phyloP scores from a whole-genome alignment of 2,329 filamentous ascomycete genomes.

The Colletotrichum godetiae region DNA sequence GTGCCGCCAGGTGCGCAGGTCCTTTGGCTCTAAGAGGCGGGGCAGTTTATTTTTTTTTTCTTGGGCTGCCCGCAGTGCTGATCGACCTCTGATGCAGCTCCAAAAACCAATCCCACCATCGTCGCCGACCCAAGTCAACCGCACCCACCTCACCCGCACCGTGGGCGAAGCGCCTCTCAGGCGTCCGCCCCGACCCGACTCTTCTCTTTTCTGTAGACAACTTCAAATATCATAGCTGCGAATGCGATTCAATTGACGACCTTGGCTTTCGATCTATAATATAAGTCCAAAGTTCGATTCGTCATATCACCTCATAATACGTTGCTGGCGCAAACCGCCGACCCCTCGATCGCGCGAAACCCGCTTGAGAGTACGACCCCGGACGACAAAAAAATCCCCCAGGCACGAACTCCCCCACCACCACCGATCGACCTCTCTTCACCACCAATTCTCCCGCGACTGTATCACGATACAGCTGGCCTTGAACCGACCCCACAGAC shows the following conservation, averaged over 20 bases:
- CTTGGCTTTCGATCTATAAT: background rate
- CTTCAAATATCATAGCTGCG: background rate
- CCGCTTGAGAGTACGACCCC: background rate
- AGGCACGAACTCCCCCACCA: conserved; percentile 3
- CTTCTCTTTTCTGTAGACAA: background rate
- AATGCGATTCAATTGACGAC: conserved; percentile 14
- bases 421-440: background rate
- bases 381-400: background rate
- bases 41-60: conserved; percentile 18
- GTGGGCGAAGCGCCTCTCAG: background rate
- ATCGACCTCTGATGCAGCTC: conserved; percentile 17
- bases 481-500: background rate
- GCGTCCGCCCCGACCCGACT: background rate
- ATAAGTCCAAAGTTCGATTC: conserved; percentile 3
- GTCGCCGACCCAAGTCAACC: conserved; percentile 36
- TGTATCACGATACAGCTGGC: background rate
- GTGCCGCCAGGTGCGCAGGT: background rate
- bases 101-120: conserved; percentile 26
- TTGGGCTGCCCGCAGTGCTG: background rate
- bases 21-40: conserved; percentile 12
- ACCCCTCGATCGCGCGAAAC: background rate
- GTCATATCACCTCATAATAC: background rate
- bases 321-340: background rate
- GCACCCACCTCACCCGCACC: background rate
- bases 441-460: background rate